A percentile compares a stretch with the other conserved stretches of the same genome.
phyloP scores from a whole-genome alignment of 768 basidiomycete genomes.

The Lentinula aciculospora region DNA sequence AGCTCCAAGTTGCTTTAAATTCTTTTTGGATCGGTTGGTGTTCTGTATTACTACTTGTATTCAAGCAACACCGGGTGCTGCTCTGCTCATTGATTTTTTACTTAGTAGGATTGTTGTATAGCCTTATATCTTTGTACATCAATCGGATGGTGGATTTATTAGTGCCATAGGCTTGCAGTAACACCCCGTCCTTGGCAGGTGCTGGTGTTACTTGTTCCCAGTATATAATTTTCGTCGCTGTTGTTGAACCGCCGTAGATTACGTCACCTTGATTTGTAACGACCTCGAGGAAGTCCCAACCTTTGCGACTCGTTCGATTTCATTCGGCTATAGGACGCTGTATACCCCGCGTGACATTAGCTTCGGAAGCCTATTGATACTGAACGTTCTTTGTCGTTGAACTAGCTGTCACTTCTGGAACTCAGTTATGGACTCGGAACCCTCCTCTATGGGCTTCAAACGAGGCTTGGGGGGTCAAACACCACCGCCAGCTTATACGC shows the following conservation, averaged over 20 bases:
- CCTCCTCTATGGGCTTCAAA: background rate
- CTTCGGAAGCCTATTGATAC: background rate
- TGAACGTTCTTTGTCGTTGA: background rate
- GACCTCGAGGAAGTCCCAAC: background rate
- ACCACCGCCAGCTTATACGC: slow-evolving; percentile 3
- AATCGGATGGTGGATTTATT: no score
- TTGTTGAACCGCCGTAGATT: no score
- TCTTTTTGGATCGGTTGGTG: no score
- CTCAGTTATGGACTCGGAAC: background rate
- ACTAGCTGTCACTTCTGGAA: no score
- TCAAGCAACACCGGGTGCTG: background rate
- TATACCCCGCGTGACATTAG: background rate
- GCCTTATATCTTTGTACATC: background rate
- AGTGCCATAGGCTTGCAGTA: no score
- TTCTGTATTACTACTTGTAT: background rate
- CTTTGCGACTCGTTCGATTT: no score
- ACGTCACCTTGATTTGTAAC: background rate
- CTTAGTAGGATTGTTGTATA: background rate
- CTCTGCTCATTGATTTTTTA: background rate
- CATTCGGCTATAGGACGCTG: no score
- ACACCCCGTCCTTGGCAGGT: no score
- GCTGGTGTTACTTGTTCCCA: no score
- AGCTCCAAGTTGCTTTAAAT: no score
- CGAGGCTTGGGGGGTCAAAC: background rate
- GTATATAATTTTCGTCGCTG: no score